These are phyloP conservation scores for Thecaphora frezii DNA, from an alignment of 1,284 basidiomycete genomes.

Conservation along the genomic window DNA sequence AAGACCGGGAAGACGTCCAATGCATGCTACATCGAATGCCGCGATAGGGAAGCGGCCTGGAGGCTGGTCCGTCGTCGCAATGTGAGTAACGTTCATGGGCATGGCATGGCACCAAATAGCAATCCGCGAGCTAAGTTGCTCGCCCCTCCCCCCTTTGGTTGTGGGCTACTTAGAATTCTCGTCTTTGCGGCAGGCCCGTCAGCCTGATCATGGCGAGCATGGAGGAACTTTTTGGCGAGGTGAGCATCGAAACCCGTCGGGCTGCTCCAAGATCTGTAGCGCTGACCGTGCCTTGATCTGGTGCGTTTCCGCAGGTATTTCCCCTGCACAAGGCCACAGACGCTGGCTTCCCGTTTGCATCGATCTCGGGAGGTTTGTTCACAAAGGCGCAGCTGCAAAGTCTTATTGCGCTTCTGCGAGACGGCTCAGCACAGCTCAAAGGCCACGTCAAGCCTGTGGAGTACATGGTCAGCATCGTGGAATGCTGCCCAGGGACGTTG, in stretches of 20 bases:
- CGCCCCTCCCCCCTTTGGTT: too few species aligned
- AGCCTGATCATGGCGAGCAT: slow-evolving; percentile 6
- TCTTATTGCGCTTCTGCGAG: slow-evolving; percentile 3
- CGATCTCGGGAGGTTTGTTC: slow-evolving; percentile 3
- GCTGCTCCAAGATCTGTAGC: too few species aligned
- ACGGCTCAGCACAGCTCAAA: slow-evolving; percentile 6
- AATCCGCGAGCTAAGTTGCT: too few species aligned
- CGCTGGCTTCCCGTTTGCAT: too few species aligned
- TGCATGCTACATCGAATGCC: slow-evolving; percentile 5
- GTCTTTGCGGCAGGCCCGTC: slow-evolving; percentile 6
- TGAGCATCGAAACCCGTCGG: not conserved
- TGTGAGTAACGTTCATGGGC: not conserved
- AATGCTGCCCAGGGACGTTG: not conserved
- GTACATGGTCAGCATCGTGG: slow-evolving; percentile 6
- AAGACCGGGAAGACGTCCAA: slow-evolving; percentile 7
- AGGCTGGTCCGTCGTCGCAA: slow-evolving; percentile 3
- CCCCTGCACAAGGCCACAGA: not conserved
- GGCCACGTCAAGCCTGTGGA: slow-evolving; percentile 8
- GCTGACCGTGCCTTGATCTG: not conserved
- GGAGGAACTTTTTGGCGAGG: slow-evolving; percentile 5
- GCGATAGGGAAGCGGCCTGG: slow-evolving; percentile 1
- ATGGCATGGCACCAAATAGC: too few species aligned
- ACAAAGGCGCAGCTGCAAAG: slow-evolving; percentile 4
- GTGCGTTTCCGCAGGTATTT: not conserved
- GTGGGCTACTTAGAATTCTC: too few species aligned